A percentile compares a stretch with the other conserved stretches of the same genome.
Evolutionary conservation across 2,329 filamentous ascomycete species (phyloP).

Genomic region (Colletotrichum cereale): DNA sequence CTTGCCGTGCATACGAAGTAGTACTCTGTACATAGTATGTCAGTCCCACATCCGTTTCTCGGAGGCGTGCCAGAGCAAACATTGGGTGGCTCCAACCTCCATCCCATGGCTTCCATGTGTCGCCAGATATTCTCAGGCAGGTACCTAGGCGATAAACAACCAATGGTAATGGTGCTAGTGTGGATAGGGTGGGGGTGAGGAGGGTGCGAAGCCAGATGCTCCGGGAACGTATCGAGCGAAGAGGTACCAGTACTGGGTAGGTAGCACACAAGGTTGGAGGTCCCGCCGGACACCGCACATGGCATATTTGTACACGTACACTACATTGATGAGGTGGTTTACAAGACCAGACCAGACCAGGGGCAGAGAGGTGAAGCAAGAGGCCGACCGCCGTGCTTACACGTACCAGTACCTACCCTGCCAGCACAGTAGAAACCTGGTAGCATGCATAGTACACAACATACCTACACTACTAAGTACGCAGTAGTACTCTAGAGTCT

Average conservation of each 20-base stretch:
- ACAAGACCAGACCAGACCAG: background rate
- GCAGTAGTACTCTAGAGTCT: too few species aligned
- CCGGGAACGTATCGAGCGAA: slow-evolving; percentile 13
- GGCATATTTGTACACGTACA: background rate
- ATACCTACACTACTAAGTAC: too few species aligned
- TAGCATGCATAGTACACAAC: too few species aligned
- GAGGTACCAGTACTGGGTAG: too few species aligned
- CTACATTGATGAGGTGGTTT: too few species aligned
- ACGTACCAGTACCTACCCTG: too few species aligned
- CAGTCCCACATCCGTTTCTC: background rate
- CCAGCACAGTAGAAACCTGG: too few species aligned
- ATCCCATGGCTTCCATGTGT: slow-evolving; percentile 38
- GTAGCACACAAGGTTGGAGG: background rate
- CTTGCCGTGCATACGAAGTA: background rate
- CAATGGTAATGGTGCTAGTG: background rate
- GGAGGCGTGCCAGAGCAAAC: slow-evolving; percentile 4
- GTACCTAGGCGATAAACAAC: background rate
- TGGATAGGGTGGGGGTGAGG: slow-evolving; percentile 8
- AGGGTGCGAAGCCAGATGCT: slow-evolving; percentile 22
- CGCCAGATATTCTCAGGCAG: slow-evolving; percentile 25
- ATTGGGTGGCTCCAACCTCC: slow-evolving; percentile 24
- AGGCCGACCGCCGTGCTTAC: background rate
- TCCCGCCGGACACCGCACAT: background rate
- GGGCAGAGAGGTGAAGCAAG: background rate
- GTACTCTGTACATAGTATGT: too few species aligned